Evolutionary conservation across 208 protist genomes (phyloP), one percentile per base, ranked within the genome.

Genomic region (Crithidia sp.): DNA sequence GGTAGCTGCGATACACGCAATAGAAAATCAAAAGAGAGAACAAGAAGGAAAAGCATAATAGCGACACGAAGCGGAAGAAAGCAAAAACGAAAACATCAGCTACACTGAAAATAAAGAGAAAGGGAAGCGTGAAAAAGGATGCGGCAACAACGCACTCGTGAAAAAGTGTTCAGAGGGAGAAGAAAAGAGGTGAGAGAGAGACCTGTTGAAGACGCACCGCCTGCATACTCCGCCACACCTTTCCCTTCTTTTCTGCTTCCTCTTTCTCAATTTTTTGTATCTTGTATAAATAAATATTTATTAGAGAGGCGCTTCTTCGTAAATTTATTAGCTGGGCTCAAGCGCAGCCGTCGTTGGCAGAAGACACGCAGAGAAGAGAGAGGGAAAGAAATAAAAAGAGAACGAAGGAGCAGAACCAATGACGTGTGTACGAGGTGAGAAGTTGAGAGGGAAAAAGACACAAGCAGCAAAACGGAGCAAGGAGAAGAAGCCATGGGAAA

Each of bases 311-410:
- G 28, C 28, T 28, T 1, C 28, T 28, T 28, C 1, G 28, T 28
- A 28, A 28, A 28, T 28, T 28, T 28, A 28, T 1, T 28, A 28
- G 28, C 28, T 1, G 28, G 28, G 28, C 28, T 2, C 28, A 28
- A 28, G 28, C 28, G 1, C 28, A 28, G 28, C 28, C 28, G 28
- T 28, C 28, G 28, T 28, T 28, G 28, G 28, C 28, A 28, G 28
- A 28, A 28, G 28, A 28, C 28, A 28, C 28, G 28, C 28, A 28
- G n/a, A 40, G 43, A 53, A 65, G 14, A 41, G 7, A 41, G 7
- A 57, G 17, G n/a, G 57, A 73, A 68, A 68, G 6, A 55, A 71
- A 50, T 65, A 71, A 7, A 60, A 50, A 14, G n/a, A 74, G 7
- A 70, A 19, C 7, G 39, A 58, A 43, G 73, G 69, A 77, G 69